A percentile compares a stretch with the other conserved stretches of the same genome.
These are phyloP conservation scores for Acephala macrosclerotiorum DNA, from an alignment of 2,329 filamentous ascomycete species.

Conservation along the genomic window DNA sequence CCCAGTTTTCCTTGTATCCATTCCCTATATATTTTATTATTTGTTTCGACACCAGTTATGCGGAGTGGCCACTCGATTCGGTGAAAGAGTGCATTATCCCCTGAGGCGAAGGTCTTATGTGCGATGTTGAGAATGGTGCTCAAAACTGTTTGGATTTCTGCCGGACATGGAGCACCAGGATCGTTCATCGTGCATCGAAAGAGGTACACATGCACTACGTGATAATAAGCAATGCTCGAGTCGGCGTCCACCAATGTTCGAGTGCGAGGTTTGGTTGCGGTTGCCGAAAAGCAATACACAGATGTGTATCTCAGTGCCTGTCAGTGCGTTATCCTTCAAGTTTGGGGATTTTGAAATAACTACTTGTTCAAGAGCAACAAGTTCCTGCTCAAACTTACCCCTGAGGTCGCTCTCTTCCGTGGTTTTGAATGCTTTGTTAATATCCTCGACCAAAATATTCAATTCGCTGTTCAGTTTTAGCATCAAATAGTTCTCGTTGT, in stretches of 20 bases:
- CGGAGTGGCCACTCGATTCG: neutral
- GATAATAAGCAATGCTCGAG: neutral
- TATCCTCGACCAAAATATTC: neutral
- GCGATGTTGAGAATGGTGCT: neutral
- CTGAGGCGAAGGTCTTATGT: neutral
- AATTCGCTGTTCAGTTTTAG: neutral
- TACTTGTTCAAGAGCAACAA: neutral
- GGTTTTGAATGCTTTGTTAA: neutral
- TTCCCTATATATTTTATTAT: neutral
- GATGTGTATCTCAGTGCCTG: neutral
- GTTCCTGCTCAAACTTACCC: neutral
- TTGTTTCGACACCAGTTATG: neutral
- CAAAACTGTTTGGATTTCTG: neutral
- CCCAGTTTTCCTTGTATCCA: neutral
- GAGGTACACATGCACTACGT: neutral
- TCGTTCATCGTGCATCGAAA: neutral
- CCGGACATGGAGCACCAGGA: neutral
- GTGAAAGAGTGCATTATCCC: neutral
- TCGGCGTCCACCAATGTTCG: neutral
- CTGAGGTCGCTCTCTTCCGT: neutral
- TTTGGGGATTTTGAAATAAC: neutral
- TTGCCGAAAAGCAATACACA: neutral
- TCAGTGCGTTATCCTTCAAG: neutral
- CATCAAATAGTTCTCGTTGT: neutral
- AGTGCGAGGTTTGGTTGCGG: neutral